Base-by-base conservation (phyloP, 163 green algal species). In the Scenedesmus sp. region DNA sequence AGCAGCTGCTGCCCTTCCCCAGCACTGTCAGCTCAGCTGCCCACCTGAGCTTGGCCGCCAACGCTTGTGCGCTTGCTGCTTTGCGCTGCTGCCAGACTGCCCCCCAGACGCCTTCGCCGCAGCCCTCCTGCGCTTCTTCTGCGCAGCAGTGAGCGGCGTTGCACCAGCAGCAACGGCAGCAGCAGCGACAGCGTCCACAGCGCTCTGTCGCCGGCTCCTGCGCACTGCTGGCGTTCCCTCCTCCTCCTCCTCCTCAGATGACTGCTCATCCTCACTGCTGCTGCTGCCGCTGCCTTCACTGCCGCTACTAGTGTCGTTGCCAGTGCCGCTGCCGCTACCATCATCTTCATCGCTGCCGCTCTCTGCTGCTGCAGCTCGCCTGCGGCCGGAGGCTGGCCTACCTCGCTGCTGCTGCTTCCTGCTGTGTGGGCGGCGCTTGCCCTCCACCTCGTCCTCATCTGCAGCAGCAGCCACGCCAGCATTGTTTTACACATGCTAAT, bases 131-230 rank as follows among this genome's bases (percentile, higher is more conserved):
- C 15, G 54, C 3, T 67, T 55, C 52, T 46, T 66, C 64, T 46
- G 23, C 9, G 70, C 70, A 79, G 70, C 23, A 4, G 70, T 57
- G 54, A 7, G 76, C 12, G 87, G 87, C 8, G 87, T 52, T 55
- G 87, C 87, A 62, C 87, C 87, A 26, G 87, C 87, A 66, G 87
- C 87, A 55, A 91, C 81, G 6, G 87, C 87, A 66, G 87, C 87
- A 79, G 87, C 87, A 46, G 56, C 55, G 18, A 91, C 87, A 54
- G 23, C 87, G 54, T 91, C 55, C 15, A 57, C 62, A 54, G 88
- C 88, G 52, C 60, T 67, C 26, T 57, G 82, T 15, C 88, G 62
- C 4, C 64, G 34, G 52, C 88, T 92, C 16, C 88, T 60, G 26
- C 88, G 88, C 79, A 82, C 46, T 34, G 13, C 34, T 6, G 16